Evolutionary conservation across 495 filamentous ascomycete genomes (phyloP), one percentile per base, ranked within the genome.

Genomic region (Neurospora sublineolata): DNA sequence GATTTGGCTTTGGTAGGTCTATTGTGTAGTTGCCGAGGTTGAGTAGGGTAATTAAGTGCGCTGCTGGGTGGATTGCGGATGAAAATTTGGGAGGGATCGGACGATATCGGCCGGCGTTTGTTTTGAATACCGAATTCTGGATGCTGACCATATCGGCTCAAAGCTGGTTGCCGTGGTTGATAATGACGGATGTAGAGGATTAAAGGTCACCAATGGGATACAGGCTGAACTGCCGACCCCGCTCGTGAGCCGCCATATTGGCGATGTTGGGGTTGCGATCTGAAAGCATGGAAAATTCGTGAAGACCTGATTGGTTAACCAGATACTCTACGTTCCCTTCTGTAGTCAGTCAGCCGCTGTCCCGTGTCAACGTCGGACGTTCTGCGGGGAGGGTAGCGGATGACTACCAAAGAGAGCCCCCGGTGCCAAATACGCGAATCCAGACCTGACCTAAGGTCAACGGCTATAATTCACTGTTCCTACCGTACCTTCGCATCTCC

Each of bases 161-260:
- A 68, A 60, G 30, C 11, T 37, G 23, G 30, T 40, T 39, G 44
- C 70, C 37, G 23, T 73, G 58, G 38, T 5, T 10, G 36, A 68
- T 33, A 37, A 68, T 0, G 18, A 52, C 58, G 46, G 10, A 14
- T 16, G 36, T 37, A 73, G 30, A 9, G 2, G 38, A 23, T 3
- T 30, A 46, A 37, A 67, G 46, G 11, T 23, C 36, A 37, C 60
- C 72, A 72, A 75, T 75, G 23, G 33, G 33, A 71, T 68, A 74
- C 64, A 69, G 72, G 23, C 70, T 74, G 72, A 77, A 77, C 70
- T 74, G 72, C 72, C 72, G 71, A 72, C 74, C 73, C 69, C 69
- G 74, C 75, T 71, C 72, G n/a, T 60, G 23, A 74, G 68, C 70
- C 70, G 74, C 42, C 40, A 71, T 60, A 41, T 69, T 71, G 71